Base-by-base conservation (phyloP, 2,329 filamentous ascomycete genomes). In the Ceratocystis cubensis region DNA sequence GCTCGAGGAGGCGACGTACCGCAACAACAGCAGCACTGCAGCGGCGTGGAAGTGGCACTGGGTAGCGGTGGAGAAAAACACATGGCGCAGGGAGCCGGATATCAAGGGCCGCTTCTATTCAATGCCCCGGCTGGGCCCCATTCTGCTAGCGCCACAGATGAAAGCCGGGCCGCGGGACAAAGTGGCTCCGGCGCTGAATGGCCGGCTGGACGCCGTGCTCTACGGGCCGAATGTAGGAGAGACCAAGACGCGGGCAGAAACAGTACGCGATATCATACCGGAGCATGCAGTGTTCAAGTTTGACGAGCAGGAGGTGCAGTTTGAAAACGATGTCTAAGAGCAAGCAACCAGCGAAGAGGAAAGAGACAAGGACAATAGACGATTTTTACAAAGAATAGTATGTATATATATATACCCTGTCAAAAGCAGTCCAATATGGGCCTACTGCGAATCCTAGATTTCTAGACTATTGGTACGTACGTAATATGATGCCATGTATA, bases 21-120 rank as follows among this genome's bases (percentile, higher is more conserved):
- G 78, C 59, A 74, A 73, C 56, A 75, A 71, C 70, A 73, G 73
- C 64, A 73, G 68, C 63, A 73, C 72, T 59, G 71, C 5, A 37
- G 73, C 61, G 50, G 57, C 65, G 25, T 70, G 71, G 66, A 76
- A 70, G 71, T 78, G 69, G 75, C 75, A 70, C 71, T 77, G 75
- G 71, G 71, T 72, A 2, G 71, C 81, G 53, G 74, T 78, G 33
- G 75, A 75, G 69, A 79, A 81, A 68, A 78, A 79, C 69, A 73
- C 75, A n/a, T 74, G 77, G 57, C 71, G 82, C 22, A 76, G 79
- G 69, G 81, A 83, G 70, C 71, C 72, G 15, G 75, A 76, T 25
- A 76, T 84, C 63, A 76, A 77, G 67, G 82, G 82, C 63, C 76
- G 82, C n/a, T 84, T 84, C 74, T 84, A 85, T 73, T 79, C 82